Percentiles rank a stretch among this genome's conserved stretches.
These are phyloP conservation scores for Fraxinus velutina DNA, from an alignment of 305 asterid species.

Conservation along the genomic window DNA sequence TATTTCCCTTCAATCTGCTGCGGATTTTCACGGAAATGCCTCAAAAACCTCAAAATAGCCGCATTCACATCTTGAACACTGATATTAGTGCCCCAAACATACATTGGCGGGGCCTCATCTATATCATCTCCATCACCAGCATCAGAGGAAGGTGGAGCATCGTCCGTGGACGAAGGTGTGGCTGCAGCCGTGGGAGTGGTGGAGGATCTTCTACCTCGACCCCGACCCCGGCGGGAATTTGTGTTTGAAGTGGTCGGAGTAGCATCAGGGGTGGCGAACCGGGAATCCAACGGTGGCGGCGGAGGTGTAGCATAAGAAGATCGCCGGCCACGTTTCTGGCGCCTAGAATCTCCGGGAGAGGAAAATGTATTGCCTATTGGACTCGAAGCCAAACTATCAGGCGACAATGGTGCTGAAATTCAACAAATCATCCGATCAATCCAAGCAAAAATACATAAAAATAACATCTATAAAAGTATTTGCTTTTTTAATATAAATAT, in stretches of 20 bases:
- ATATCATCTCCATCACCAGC: conserved; percentile 63
- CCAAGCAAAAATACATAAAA: neutral
- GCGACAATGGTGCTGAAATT: conserved; percentile 64
- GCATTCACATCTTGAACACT: conserved; percentile 86
- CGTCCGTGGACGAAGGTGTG: conserved; percentile 65
- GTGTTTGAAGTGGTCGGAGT: conserved; percentile 63
- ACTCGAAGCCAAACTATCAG: conserved; percentile 60
- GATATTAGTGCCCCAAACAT: conserved; percentile 96
- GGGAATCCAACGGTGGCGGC: conserved; percentile 41
- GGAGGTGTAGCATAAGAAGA: conserved; percentile 69
- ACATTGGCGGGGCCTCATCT: conserved; percentile 71
- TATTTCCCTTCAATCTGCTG: conserved; percentile 74
- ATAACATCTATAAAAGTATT: neutral
- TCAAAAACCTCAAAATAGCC: conserved; percentile 70
- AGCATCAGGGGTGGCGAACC: conserved; percentile 60
- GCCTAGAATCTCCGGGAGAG: conserved; percentile 55
- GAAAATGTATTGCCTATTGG: conserved; percentile 83
- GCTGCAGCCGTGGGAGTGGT: conserved; percentile 50
- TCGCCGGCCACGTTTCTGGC: conserved; percentile 58
- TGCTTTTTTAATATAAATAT: neutral
- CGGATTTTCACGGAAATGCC: conserved; percentile 70
- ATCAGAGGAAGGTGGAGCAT: conserved; percentile 62
- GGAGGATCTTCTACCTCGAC: conserved; percentile 40
- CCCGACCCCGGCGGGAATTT: conserved; percentile 43
- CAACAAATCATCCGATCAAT: neutral